A percentile compares a stretch with the other conserved stretches of the same genome.
phyloP scores from a whole-genome alignment of 78 protist genomes.

The Monosiga brevicollis region DNA sequence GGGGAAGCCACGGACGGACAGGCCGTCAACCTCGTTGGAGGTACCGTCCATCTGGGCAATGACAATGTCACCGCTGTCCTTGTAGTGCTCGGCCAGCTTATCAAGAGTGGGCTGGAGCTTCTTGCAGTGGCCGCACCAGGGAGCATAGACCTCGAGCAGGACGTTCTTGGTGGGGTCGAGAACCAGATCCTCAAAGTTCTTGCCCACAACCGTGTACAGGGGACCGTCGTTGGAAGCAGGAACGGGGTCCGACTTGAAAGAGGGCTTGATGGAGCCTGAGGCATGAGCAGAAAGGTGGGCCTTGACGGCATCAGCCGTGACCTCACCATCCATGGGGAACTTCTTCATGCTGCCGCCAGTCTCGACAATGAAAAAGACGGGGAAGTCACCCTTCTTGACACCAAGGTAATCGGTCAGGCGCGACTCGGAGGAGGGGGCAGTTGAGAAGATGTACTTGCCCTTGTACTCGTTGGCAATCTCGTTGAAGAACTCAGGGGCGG shows the following conservation, averaged over 20 bases:
- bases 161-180: slow-evolving; percentile 15
- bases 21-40: slow-evolving; percentile 25
- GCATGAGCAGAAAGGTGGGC: neutral
- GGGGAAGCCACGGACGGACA: slow-evolving; percentile 62
- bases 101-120: slow-evolving; percentile 62
- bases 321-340: slow-evolving; percentile 1
- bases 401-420: slow-evolving; percentile 9
- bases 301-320: neutral
- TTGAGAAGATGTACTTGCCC: slow-evolving; percentile 21
- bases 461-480: slow-evolving; percentile 13
- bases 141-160: slow-evolving; percentile 10
- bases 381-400: slow-evolving; percentile 7
- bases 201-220: slow-evolving; percentile 16
- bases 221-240: slow-evolving; percentile 23
- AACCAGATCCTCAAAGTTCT: slow-evolving; percentile 17
- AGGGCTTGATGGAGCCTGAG: slow-evolving; percentile 11
- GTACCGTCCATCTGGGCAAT: slow-evolving; percentile 35
- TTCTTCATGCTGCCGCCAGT: slow-evolving; percentile 14
- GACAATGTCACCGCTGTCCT: neutral
- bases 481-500: slow-evolving; percentile 10
- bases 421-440: neutral
- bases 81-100: slow-evolving; percentile 33
- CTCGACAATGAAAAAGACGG: slow-evolving; percentile 17
- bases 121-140: slow-evolving; percentile 88
- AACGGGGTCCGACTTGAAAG: slow-evolving; percentile 16